Evolutionary conservation across 1,284 basidiomycete species (phyloP).

Genomic region (Pseudozyma thailandica): DNA sequence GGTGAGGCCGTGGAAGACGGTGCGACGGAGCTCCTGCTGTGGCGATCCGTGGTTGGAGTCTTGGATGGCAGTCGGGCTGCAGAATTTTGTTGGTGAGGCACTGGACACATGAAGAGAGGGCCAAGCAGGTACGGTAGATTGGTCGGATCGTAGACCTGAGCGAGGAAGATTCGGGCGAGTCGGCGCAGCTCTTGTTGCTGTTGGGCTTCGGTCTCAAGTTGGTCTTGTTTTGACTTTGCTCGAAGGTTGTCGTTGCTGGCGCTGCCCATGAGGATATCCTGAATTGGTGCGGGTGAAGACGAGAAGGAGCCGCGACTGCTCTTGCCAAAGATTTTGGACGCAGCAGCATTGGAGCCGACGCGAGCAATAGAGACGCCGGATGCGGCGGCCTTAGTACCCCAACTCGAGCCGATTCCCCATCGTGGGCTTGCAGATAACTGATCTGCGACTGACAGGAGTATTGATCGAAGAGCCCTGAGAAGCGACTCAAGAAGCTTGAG

Average conservation of each 20-base stretch:
- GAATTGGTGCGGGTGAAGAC: conserved; percentile 8
- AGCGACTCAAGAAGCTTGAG: conserved; percentile 47
- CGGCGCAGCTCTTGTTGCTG: conserved; percentile 36
- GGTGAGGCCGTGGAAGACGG: background rate
- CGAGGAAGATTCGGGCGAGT: conserved; percentile 33
- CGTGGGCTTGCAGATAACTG: conserved; percentile 56
- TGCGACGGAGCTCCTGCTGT: background rate
- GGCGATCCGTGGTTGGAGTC: background rate
- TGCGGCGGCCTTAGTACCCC: conserved; percentile 40
- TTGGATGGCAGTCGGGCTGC: conserved; percentile 3
- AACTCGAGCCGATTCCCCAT: conserved; percentile 60
- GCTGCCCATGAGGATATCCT: conserved; percentile 39
- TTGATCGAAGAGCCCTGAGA: conserved; percentile 53
- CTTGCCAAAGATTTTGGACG: conserved; percentile 46
- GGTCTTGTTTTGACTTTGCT: conserved; percentile 12
- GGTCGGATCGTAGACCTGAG: conserved; percentile 30
- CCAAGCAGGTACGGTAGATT: conserved; percentile 47
- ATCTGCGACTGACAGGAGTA: conserved; percentile 56
- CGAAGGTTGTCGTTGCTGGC: conserved; percentile 36
- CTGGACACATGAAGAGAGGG: conserved; percentile 44
- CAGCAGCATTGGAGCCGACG: conserved; percentile 19
- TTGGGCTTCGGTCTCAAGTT: conserved; percentile 11
- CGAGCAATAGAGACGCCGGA: conserved; percentile 34
- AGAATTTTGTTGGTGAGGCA: conserved; percentile 30
- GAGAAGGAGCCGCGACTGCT: conserved; percentile 30